These are phyloP conservation scores for Neurospora sp. DNA, from an alignment of 495 filamentous ascomycete genomes.

Conservation along the genomic window DNA sequence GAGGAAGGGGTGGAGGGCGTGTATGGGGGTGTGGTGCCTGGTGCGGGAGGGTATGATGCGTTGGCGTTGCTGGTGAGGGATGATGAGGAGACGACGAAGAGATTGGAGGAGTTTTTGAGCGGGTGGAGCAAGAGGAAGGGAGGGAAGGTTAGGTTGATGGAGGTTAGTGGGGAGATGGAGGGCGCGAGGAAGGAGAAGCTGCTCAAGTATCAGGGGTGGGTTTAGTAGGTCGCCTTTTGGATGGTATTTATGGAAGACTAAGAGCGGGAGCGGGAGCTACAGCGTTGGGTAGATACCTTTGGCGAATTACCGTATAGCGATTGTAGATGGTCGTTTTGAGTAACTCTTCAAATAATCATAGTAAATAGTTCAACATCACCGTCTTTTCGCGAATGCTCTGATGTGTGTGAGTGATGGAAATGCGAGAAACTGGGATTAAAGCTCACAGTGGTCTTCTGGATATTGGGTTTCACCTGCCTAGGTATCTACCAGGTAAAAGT, in stretches of 20 bases:
- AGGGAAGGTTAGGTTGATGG: constrained; percentile 64
- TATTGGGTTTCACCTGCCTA: not conserved
- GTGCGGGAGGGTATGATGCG: constrained; percentile 91
- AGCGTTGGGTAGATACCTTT: not conserved
- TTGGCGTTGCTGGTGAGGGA: constrained; percentile 72
- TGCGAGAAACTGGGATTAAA: not conserved
- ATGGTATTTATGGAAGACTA: not conserved
- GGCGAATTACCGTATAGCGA: not conserved
- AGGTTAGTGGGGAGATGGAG: constrained; percentile 78
- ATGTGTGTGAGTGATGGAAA: no score
- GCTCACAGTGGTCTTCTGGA: not conserved
- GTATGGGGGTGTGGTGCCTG: constrained; percentile 84
- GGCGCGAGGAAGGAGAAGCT: constrained; percentile 62
- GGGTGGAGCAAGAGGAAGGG: constrained; percentile 58
- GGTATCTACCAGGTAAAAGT: not conserved
- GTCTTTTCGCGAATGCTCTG: no score
- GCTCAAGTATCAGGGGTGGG: constrained; percentile 54
- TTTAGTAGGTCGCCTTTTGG: constrained; percentile 16
- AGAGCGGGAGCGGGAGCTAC: not conserved
- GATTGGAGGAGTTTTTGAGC: constrained; percentile 51
- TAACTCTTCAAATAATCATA: not conserved
- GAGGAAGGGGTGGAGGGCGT: constrained; percentile 61
- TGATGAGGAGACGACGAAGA: constrained; percentile 52
- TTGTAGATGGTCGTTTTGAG: not conserved
- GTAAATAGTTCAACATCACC: not conserved